These are phyloP conservation scores for Collariella sp. DNA, from an alignment of 495 filamentous ascomycete species.

Conservation along the genomic window DNA sequence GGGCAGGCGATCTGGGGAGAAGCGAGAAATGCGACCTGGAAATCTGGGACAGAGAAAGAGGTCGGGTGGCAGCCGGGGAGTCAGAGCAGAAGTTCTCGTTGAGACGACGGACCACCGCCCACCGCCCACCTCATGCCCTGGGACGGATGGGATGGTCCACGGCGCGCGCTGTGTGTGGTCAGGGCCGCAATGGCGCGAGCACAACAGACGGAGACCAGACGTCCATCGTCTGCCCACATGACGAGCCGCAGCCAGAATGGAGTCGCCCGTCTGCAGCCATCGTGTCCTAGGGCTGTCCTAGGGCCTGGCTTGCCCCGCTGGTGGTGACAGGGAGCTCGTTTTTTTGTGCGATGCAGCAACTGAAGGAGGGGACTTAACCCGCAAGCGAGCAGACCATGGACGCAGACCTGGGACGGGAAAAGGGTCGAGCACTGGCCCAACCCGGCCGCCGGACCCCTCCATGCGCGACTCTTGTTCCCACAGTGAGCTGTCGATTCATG, in stretches of 20 bases:
- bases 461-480: slow-evolving; percentile 9
- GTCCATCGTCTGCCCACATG: slow-evolving; percentile 11
- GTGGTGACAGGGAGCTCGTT: slow-evolving; percentile 9
- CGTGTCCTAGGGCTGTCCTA: slow-evolving; percentile 1
- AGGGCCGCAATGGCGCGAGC: not conserved
- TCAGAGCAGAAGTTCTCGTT: not conserved
- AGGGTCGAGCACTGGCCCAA: slow-evolving; percentile 4
- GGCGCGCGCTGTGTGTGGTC: not conserved
- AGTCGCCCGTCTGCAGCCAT: slow-evolving; percentile 14
- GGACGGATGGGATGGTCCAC: not conserved
- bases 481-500: not conserved
- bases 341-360: slow-evolving; percentile 12
- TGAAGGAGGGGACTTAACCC: not conserved
- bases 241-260: slow-evolving; percentile 14
- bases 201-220: not conserved
- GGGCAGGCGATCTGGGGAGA: not conserved
- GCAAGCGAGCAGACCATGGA: slow-evolving; percentile 6
- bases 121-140: too few species aligned
- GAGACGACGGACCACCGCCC: not conserved
- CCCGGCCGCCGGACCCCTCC: not conserved
- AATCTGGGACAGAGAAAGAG: too few species aligned
- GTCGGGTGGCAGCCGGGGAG: slow-evolving; percentile 8
- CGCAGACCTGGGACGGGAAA: too few species aligned
- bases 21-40: too few species aligned
- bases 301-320: slow-evolving; percentile 8